Base-by-base conservation (phyloP, 2,329 filamentous ascomycete genomes). In the Penicillium oxalicum region DNA sequence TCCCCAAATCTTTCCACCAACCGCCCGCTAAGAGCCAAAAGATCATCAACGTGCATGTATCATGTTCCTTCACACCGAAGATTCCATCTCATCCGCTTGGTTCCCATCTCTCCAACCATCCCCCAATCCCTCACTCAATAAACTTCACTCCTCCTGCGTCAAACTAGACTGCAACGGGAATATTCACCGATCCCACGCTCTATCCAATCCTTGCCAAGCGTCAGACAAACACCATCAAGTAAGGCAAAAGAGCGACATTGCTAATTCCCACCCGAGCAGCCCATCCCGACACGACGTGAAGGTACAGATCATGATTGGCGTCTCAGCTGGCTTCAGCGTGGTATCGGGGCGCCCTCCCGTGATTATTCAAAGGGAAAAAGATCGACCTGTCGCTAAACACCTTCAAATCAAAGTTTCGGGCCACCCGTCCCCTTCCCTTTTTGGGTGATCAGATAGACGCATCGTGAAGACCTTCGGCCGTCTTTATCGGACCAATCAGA, bases 401-500 rank as follows among this genome's bases (percentile, higher is more conserved):
- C 5, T 32, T 18, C 18, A 18, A 11, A 32, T 8, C 8, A 32
- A 32, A 32, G 33, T 45, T 48, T 48, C 33, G 37, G 29, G 35
- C 32, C 32, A 41, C 35, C 13, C 29, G 29, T 44, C 42, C 26
- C 49, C 42, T 49, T 40, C 43, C 24, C n/a, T 9, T 13, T 9
- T 18, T 9, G n/a, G 24, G n/a, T 8, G 9, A 24, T 13, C 6
- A 43, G 32, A 4, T 43, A 29, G n/a, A 9, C 18, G n/a, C 29
- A 8, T 9, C 13, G 24, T 38, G 7, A 9, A 25, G 36, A 36
- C 18, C 26, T 12, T 38, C 45, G 33, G 35, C 43, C 37, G 8
- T n/a, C 8, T 24, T 41, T 49, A 54, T 58, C 56, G 36, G 42
- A 29, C 57, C 54, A 60, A 60, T 58, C 5, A 39, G 9, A 12